Evolutionary conservation across 352 stramenopile species (phyloP), one percentile per base, ranked within the genome.

Genomic region (Pythium insidiosum): DNA sequence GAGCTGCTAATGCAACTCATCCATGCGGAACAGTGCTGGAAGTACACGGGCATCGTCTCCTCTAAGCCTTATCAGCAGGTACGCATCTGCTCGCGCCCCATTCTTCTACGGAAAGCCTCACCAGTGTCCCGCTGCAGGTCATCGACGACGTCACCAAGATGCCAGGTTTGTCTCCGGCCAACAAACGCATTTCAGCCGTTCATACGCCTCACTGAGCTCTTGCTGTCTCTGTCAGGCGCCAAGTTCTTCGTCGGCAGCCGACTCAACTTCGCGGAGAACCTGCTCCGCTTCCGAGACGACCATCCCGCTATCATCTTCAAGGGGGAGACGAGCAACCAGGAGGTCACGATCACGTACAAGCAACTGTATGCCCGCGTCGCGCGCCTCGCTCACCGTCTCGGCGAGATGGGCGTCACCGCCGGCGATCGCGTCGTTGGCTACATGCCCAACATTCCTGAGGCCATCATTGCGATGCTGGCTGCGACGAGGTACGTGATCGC

Each of bases 191-290:
- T 21, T 19, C 18, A 31, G 22, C 19, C 43, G 13, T 21, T 61
- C 21, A 36, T 55, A n/a, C n/a, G 33, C 38, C 39, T 24, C 18
- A 24, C 38, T 19, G 5, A 35, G 5, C 37, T 31, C 9, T 33
- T 33, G 9, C 28, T 9, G 9, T 15, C 15, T 33, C 9, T 13
- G 9, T 9, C 28, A 20, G 60, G 53, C 20, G 72, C 75, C 44
- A 85, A 83, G 61, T 88, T 88, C 58, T 88, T 87, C 31, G 54
- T 62, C 0, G 76, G 71, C 15, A 60, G 58, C n/a, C 65, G 61
- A 11, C 58, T 88, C 38, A 86, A 88, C 58, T 86, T 88, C 56
- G 73, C 76, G 1, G 71, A 88, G 36, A 88, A 88, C 52, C 30
- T 88, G 51, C 47, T 88, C 28, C 71, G 73, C 50, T 86, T 81